phyloP scores from a whole-genome alignment of 2,329 filamentous ascomycete species.

The Penicillium sp. region DNA sequence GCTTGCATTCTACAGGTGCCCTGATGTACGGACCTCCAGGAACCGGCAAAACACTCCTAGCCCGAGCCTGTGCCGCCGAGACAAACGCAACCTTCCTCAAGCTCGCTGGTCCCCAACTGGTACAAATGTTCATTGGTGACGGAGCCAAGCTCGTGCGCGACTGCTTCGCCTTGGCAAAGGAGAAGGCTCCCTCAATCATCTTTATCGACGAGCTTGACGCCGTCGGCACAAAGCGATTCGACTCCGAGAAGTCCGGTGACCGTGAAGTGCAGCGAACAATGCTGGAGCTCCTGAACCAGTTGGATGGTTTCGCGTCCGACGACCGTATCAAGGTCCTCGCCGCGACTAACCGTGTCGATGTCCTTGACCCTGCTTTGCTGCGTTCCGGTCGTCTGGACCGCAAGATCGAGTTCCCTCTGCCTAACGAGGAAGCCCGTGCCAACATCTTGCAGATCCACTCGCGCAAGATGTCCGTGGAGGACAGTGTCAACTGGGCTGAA shows the following conservation, averaged over 20 bases:
- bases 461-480: constrained; percentile 95
- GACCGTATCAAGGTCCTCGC: constrained; percentile 95
- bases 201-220: constrained; percentile 99
- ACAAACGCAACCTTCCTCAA: constrained; percentile 99
- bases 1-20: constrained; percentile 61
- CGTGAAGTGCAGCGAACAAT: constrained; percentile 98
- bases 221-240: constrained; percentile 98
- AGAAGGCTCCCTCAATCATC: constrained; percentile 98
- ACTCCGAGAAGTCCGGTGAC: constrained; percentile 96
- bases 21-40: constrained; percentile 81
- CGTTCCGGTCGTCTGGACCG: constrained; percentile 89
- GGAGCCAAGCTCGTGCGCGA: constrained; percentile 96
- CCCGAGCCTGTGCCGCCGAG: constrained; percentile 93
- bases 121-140: constrained; percentile 99
- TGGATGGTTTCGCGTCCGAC: constrained; percentile 95
- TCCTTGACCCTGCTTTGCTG: constrained; percentile 85
- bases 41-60: constrained; percentile 60
- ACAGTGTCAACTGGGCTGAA: constrained; percentile 92
- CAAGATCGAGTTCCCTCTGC: constrained; percentile 97
- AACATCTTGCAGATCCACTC: constrained; percentile 98
- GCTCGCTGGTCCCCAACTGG: constrained; percentile 92
- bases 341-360: constrained; percentile 91
- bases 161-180: constrained; percentile 95
- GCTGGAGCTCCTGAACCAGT: constrained; percentile 96
- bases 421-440: constrained; percentile 94